phyloP scores from a whole-genome alignment of 805 yeast species.

The Kregervanrija pseudodelftensis region DNA sequence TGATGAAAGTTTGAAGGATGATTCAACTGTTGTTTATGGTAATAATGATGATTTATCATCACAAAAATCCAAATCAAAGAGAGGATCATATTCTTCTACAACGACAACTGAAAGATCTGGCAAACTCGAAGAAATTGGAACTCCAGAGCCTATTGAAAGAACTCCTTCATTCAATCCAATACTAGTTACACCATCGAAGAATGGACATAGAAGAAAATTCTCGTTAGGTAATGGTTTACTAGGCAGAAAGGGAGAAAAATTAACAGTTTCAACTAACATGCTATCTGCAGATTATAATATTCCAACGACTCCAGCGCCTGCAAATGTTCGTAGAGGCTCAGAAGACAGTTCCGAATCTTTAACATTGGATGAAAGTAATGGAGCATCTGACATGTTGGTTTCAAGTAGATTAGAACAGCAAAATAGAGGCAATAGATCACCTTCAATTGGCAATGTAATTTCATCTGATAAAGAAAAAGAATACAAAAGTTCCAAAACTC shows the following conservation, averaged over 20 bases:
- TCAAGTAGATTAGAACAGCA: slow-evolving; percentile 53
- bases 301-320: slow-evolving; percentile 34
- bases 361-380: slow-evolving; percentile 45
- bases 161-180: slow-evolving; percentile 14
- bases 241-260: slow-evolving; percentile 32
- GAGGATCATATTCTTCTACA: slow-evolving; percentile 16
- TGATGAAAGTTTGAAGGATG: slow-evolving; percentile 15
- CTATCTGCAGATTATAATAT: slow-evolving; percentile 37
- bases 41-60: slow-evolving; percentile 12
- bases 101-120: slow-evolving; percentile 11
- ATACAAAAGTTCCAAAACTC: slow-evolving; percentile 35
- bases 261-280: slow-evolving; percentile 26
- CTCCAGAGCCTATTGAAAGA: slow-evolving; percentile 14
- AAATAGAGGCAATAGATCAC: slow-evolving; percentile 12
- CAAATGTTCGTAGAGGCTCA: slow-evolving; percentile 28
- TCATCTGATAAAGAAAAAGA: background rate
- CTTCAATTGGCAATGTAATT: background rate
- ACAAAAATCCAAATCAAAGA: slow-evolving; percentile 11
- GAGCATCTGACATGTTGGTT: slow-evolving; percentile 52
- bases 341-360: slow-evolving; percentile 54
- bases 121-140: slow-evolving; percentile 4
- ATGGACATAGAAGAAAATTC: slow-evolving; percentile 52
- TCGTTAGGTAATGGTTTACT: slow-evolving; percentile 54
- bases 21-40: slow-evolving; percentile 8
- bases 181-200: slow-evolving; percentile 26